A percentile compares a stretch with the other conserved stretches of the same genome.
Conservation (phyloP, 345 rosid genomes). For the Punica granatum region DNA sequence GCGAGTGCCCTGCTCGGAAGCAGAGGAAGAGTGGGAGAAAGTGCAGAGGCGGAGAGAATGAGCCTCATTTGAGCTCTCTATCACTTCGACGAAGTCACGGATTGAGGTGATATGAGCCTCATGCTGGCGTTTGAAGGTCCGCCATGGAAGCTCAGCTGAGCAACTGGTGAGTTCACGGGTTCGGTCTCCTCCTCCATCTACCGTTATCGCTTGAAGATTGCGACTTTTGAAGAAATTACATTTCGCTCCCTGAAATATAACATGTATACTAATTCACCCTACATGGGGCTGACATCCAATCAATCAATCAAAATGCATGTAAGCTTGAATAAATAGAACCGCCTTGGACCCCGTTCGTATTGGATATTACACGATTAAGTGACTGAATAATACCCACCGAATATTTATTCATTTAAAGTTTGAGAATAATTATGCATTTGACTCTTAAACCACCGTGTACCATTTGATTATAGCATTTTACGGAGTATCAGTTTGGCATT, state of each 20-base stretch:
- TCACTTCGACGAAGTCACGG: background rate
- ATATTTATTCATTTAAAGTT: too few relatives aligned
- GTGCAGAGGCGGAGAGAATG: background rate
- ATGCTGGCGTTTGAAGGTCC: background rate
- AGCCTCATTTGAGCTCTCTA: background rate
- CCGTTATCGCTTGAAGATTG: background rate
- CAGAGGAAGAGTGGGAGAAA: background rate
- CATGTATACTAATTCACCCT: background rate
- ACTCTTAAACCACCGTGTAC: too few relatives aligned
- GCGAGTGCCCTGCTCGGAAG: background rate
- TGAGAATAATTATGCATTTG: too few relatives aligned
- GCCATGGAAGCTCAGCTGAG: conserved; percentile 1
- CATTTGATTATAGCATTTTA: too few relatives aligned
- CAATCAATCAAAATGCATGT: too few relatives aligned
- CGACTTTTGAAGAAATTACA: background rate
- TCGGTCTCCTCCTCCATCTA: background rate
- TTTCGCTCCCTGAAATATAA: background rate
- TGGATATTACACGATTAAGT: too few relatives aligned
- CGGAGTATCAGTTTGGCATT: too few relatives aligned
- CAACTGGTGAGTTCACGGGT: background rate
- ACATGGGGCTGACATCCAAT: background rate
- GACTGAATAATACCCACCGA: too few relatives aligned
- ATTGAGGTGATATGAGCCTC: background rate
- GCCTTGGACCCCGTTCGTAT: too few relatives aligned
- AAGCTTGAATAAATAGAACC: too few relatives aligned